These are phyloP conservation scores for Westerdykella aurantiaca DNA, from an alignment of 2,329 filamentous ascomycete genomes.

Conservation along the genomic window DNA sequence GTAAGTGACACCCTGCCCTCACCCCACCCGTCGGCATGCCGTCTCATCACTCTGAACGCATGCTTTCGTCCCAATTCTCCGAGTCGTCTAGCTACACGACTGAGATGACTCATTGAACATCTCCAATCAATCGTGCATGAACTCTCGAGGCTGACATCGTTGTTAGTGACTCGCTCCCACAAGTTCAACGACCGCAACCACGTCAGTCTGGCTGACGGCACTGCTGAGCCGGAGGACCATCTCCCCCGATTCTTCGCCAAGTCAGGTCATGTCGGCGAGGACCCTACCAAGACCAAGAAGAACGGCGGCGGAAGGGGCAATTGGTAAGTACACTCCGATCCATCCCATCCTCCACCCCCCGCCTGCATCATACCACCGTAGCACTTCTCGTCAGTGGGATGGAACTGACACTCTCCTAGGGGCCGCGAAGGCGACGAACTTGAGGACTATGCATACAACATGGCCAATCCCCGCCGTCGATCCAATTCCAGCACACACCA, in stretches of 20 bases:
- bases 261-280: slow-evolving; percentile 68
- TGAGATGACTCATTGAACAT: neutral
- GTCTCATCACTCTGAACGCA: neutral
- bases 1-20: slow-evolving; percentile 19
- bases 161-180: slow-evolving; percentile 92
- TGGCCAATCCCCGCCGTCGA: slow-evolving; percentile 80
- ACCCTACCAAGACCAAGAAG: slow-evolving; percentile 96
- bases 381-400: slow-evolving; percentile 6
- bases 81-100: neutral
- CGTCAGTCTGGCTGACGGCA: slow-evolving; percentile 69
- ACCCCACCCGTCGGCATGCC: neutral
- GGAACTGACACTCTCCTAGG: slow-evolving; percentile 48
- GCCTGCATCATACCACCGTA: slow-evolving; percentile 1
- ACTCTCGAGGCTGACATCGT: neutral
- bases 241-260: slow-evolving; percentile 93
- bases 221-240: slow-evolving; percentile 61
- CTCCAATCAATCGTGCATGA: neutral
- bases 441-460: slow-evolving; percentile 75
- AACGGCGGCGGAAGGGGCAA: slow-evolving; percentile 88
- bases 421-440: slow-evolving; percentile 78
- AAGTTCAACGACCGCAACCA: slow-evolving; percentile 94
- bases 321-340: slow-evolving; percentile 59
- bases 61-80: neutral
- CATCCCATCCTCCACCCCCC: neutral
- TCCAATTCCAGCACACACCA: slow-evolving; percentile 80